Base-by-base conservation (phyloP, 768 basidiomycete genomes). In the Hericium alpestre region DNA sequence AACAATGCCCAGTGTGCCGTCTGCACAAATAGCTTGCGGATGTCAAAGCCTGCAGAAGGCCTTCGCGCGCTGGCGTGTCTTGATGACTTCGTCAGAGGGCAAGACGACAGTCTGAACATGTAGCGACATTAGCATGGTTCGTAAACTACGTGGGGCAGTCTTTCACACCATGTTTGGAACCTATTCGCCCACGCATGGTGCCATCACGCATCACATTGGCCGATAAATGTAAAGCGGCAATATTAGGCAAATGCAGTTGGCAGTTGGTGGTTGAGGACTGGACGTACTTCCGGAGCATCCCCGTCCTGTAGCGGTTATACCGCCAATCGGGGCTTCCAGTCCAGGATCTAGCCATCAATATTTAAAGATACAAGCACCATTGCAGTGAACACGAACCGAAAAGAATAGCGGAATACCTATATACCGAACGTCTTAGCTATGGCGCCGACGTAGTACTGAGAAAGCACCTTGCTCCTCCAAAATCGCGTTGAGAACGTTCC, bases 1-100 rank as follows among this genome's bases (percentile, higher is more conserved):
- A n/a, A 94, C 82, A 61, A 93, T 86, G 4, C 92, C 92, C 48
- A 93, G 68, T 0, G 91, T 93, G 6, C 92, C 92, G 68, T 93
- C 92, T 1, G 90, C 89, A 4, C 92, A 92, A 49, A 93, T 87
- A 93, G 69, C 67, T 93, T 93, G 0, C 88, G 92, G 1, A 80
- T 77, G 64, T 94, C 93, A 65, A 87, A 93, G 0, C 93, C 93
- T 0, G 90, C 87, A 1, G 91, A 80, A 2, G 89, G 91, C 66
- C 94, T 94, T 51, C 89, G 76, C 20, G 87, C 87, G 73, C 56
- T 78, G 76, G 18, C 90, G 81, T 0, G 93, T 95, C 67, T 93
- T 92, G 65, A 96, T 84, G 11, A 96, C 83, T 66, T 91, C 82
- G 6, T 92, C 90, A 51, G 78, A 82, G 0, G 91, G 89, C 27